These are phyloP conservation scores for Catharanthus roseus DNA, from an alignment of 257 asterid genomes.

Conservation along the genomic window DNA sequence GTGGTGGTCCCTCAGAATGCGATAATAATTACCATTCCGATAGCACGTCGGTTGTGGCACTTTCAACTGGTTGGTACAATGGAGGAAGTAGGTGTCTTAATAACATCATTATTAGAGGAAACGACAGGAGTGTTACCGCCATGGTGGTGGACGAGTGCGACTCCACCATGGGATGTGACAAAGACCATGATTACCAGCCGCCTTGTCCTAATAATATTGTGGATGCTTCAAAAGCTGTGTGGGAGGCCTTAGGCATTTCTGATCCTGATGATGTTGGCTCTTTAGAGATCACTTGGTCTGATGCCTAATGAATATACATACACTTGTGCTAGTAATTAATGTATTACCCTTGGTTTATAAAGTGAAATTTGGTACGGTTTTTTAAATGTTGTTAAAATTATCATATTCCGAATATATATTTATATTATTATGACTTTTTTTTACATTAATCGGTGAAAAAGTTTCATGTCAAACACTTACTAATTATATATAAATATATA, in stretches of 20 bases:
- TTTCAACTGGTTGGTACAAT: conserved; percentile 48
- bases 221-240: conserved; percentile 26
- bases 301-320: background rate
- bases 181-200: conserved; percentile 24
- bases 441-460: too few relatives aligned
- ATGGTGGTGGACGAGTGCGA: conserved; percentile 43
- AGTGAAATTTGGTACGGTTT: too few relatives aligned
- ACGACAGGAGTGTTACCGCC: conserved; percentile 32
- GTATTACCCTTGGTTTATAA: too few relatives aligned
- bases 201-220: conserved; percentile 29
- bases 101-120: conserved; percentile 28
- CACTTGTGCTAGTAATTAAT: too few relatives aligned
- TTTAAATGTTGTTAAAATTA: too few relatives aligned
- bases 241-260: conserved; percentile 27
- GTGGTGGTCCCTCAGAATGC: conserved; percentile 45
- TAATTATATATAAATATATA: too few relatives aligned
- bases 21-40: conserved; percentile 40
- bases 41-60: conserved; percentile 29
- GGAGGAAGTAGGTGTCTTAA: conserved; percentile 30
- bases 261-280: conserved; percentile 13
- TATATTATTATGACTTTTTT: too few relatives aligned
- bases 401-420: too few relatives aligned
- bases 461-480: too few relatives aligned
- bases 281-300: conserved; percentile 20
- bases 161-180: conserved; percentile 25